These are phyloP conservation scores for Schizochytrium sp. DNA, from an alignment of 108 stramenopile species.

Conservation along the genomic window DNA sequence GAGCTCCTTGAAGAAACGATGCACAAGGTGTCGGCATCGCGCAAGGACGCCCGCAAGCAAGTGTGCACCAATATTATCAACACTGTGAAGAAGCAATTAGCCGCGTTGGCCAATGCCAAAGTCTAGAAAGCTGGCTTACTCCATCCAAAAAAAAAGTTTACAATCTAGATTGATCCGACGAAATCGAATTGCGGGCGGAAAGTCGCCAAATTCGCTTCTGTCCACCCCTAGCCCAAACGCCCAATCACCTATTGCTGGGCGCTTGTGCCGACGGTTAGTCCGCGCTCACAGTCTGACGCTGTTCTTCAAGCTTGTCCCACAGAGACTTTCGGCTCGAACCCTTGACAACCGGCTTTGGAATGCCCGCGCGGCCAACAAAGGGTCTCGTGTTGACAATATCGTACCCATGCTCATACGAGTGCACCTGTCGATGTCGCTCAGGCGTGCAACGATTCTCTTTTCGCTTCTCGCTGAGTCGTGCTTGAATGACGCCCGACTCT, in stretches of 20 bases:
- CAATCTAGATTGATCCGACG: too few species aligned
- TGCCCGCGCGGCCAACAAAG: not conserved
- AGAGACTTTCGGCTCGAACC: not conserved
- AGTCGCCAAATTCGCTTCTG: too few species aligned
- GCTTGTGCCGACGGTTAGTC: too few species aligned
- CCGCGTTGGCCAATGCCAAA: not conserved
- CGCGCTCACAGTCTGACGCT: not conserved
- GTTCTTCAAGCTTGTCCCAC: not conserved
- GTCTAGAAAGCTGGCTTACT: not conserved
- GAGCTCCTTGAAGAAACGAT: not conserved
- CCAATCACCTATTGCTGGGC: too few species aligned
- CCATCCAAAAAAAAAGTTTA: too few species aligned
- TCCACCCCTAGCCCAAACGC: too few species aligned
- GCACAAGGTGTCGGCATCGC: not conserved
- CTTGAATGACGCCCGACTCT: not conserved
- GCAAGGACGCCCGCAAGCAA: not conserved
- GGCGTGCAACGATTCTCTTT: not conserved
- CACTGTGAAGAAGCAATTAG: not conserved
- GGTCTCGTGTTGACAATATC: slow-evolving; percentile 1
- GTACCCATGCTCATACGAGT: not conserved
- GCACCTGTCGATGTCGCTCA: not conserved
- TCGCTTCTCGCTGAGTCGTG: not conserved
- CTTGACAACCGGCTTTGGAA: not conserved
- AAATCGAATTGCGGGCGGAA: too few species aligned
- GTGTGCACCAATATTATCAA: not conserved